Conservation (phyloP, 2,329 filamentous ascomycete species). For the Pseudocercospora macadamiae region DNA sequence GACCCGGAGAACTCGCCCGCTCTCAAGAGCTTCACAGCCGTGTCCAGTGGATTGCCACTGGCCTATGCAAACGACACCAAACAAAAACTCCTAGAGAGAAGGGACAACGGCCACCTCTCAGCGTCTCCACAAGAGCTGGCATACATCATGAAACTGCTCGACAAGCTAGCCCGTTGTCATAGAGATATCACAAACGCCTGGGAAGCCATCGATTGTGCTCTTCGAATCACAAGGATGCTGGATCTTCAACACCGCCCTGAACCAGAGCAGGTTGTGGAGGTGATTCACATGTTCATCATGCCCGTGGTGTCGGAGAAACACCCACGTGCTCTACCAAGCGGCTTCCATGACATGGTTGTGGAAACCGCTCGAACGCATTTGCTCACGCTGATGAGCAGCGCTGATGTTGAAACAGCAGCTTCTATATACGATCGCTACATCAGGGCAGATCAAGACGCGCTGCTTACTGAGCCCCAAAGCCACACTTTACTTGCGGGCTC, state of each 20-base stretch:
- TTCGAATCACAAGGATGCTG: conserved; percentile 17
- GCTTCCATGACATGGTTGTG: conserved; percentile 30
- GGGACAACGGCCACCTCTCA: too few species aligned
- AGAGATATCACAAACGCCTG: conserved; percentile 26
- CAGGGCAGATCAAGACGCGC: conserved; percentile 27
- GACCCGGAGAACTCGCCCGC: background rate
- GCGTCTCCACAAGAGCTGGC: conserved; percentile 3
- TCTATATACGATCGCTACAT: conserved; percentile 29
- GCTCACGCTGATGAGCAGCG: background rate
- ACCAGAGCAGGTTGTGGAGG: conserved; percentile 25
- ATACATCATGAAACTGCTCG: conserved; percentile 12
- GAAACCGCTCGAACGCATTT: conserved; percentile 9
- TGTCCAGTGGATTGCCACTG: too few species aligned
- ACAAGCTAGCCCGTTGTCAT: conserved; percentile 21
- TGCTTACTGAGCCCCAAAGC: conserved; percentile 19
- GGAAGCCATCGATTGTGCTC: conserved; percentile 28
- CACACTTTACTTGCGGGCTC: background rate
- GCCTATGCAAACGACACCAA: background rate
- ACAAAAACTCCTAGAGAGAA: background rate
- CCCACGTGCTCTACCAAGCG: conserved; percentile 32
- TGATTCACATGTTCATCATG: conserved; percentile 29
- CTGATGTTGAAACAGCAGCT: conserved; percentile 10
- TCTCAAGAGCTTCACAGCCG: background rate
- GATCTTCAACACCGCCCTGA: conserved; percentile 13
- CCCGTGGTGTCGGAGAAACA: conserved; percentile 36